A percentile compares a stretch with the other conserved stretches of the same genome.
Conservation (phyloP, 208 protist genomes). For the Porcisia hertigi region DNA sequence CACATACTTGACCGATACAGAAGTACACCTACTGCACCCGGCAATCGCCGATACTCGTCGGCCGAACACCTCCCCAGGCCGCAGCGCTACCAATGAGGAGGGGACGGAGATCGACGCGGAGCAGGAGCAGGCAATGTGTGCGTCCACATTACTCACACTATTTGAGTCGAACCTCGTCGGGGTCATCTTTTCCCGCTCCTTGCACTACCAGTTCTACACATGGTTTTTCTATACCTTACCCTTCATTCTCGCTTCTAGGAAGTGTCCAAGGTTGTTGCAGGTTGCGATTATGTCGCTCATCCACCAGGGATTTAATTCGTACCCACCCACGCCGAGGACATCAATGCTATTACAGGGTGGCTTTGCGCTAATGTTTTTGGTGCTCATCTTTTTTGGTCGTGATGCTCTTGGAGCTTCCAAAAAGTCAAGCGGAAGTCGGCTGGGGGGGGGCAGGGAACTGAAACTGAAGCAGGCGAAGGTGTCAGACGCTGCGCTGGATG, state of each 20-base stretch:
- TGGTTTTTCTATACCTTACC: conserved; percentile 93
- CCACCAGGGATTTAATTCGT: conserved; percentile 61
- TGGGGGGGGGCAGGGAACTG: not conserved
- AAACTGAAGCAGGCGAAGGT: not conserved
- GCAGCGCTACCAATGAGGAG: not conserved
- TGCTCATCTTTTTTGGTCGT: conserved; percentile 44
- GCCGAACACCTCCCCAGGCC: not conserved
- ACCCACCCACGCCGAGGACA: conserved; percentile 54
- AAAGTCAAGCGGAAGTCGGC: not conserved
- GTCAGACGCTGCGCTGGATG: not conserved
- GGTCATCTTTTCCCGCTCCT: conserved; percentile 74
- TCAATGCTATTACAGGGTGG: conserved; percentile 48
- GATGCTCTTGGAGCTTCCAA: conserved; percentile 2
- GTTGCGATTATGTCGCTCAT: conserved; percentile 43
- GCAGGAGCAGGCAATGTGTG: conserved; percentile 17
- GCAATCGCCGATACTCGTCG: conserved; percentile 13
- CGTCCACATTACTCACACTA: conserved; percentile 66
- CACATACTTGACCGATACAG: conserved; percentile 23
- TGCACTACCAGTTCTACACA: conserved; percentile 95
- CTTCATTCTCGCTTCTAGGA: conserved; percentile 57
- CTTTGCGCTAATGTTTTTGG: conserved; percentile 42
- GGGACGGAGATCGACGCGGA: conserved; percentile 11
- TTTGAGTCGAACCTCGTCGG: conserved; percentile 93
- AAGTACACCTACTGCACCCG: conserved; percentile 14
- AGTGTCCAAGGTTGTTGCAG: conserved; percentile 35